Conservation (phyloP, 2,329 filamentous ascomycete genomes). For the Penicillium sp. region DNA sequence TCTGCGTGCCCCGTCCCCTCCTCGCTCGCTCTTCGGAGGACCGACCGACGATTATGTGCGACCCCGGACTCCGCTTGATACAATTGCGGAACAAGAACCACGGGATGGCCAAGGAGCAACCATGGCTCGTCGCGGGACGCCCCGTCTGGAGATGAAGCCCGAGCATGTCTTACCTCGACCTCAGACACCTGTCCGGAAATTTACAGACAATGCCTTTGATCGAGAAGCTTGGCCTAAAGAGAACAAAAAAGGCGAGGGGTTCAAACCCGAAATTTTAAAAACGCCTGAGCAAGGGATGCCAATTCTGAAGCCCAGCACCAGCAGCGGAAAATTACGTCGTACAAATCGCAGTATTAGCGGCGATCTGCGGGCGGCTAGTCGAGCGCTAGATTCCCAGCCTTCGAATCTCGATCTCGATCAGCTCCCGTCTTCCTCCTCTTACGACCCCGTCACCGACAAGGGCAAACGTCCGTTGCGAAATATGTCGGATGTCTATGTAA, state of each 20-base stretch:
- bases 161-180: slow-evolving; percentile 31
- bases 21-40: slow-evolving; percentile 30
- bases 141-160: slow-evolving; percentile 35
- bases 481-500: slow-evolving; percentile 91
- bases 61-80: slow-evolving; percentile 39
- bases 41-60: slow-evolving; percentile 29
- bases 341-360: slow-evolving; percentile 60
- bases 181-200: slow-evolving; percentile 26
- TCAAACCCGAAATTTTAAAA: slow-evolving; percentile 24
- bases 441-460: slow-evolving; percentile 74
- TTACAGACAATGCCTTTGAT: slow-evolving; percentile 28
- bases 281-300: slow-evolving; percentile 25
- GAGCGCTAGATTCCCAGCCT: slow-evolving; percentile 36
- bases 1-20: slow-evolving; percentile 19
- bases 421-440: slow-evolving; percentile 46
- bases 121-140: slow-evolving; percentile 29
- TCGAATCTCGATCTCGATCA: slow-evolving; percentile 31
- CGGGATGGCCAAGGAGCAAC: slow-evolving; percentile 29
- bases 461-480: slow-evolving; percentile 72
- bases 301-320: slow-evolving; percentile 35
- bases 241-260: slow-evolving; percentile 11
- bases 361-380: slow-evolving; percentile 63
- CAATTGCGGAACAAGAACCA: slow-evolving; percentile 46
- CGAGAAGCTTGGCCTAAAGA: slow-evolving; percentile 27
- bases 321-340: slow-evolving; percentile 57